Conservation (phyloP, 1,284 basidiomycete genomes). For the Ceratobasidium sp. region DNA sequence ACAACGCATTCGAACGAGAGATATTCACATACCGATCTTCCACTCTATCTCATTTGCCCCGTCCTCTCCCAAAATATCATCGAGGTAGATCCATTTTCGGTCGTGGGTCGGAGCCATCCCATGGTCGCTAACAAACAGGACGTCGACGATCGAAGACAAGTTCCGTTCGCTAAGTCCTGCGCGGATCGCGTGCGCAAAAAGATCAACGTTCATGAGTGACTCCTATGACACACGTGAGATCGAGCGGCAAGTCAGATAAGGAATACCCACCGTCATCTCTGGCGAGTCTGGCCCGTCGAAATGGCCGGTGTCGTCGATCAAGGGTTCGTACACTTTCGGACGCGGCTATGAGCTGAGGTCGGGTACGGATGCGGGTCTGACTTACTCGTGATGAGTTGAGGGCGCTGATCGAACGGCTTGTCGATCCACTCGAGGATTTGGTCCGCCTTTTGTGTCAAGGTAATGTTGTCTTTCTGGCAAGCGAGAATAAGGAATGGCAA, state of each 20-base stretch:
- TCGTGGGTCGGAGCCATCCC: constrained; percentile 91
- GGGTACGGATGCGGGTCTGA: constrained; percentile 44
- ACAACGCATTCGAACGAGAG: too few relatives aligned
- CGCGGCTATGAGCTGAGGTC: constrained; percentile 4
- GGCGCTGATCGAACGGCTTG: constrained; percentile 73
- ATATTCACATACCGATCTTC: not conserved
- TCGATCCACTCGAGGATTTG: constrained; percentile 85
- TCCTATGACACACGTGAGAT: constrained; percentile 58
- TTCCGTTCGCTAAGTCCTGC: constrained; percentile 75
- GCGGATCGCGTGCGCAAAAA: constrained; percentile 78
- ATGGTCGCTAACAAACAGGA: constrained; percentile 93
- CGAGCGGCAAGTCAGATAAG: not conserved
- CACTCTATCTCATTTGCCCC: constrained; percentile 69
- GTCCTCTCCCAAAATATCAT: constrained; percentile 81
- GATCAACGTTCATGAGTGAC: constrained; percentile 77
- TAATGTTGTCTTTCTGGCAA: constrained; percentile 67
- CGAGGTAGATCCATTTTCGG: constrained; percentile 80
- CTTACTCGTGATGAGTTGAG: constrained; percentile 82
- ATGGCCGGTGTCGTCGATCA: constrained; percentile 86
- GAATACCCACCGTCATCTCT: constrained; percentile 70
- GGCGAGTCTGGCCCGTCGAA: constrained; percentile 77
- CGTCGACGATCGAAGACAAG: constrained; percentile 83
- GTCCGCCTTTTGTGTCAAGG: constrained; percentile 75
- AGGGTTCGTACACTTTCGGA: constrained; percentile 76
- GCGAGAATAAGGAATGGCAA: constrained; percentile 37